Evolutionary conservation across 2,329 filamentous ascomycete genomes (phyloP).

Genomic region (Dactylellina cionopaga): DNA sequence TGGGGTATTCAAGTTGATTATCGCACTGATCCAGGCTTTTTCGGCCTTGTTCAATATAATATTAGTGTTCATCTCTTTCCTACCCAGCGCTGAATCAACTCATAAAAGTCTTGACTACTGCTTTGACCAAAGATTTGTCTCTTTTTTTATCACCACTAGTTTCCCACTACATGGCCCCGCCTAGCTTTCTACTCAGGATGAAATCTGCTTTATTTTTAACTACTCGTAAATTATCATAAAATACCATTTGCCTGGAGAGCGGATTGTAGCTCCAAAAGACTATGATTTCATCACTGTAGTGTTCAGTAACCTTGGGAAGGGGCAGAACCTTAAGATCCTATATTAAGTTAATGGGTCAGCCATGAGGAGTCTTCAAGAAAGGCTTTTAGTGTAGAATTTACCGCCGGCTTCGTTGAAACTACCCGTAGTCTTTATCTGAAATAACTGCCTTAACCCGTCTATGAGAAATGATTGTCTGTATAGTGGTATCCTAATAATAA

Average conservation of each 20-base stretch:
- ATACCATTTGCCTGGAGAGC: slow-evolving; percentile 73
- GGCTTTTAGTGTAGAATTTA: too few species aligned
- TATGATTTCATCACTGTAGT: slow-evolving; percentile 70
- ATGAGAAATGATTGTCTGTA: slow-evolving; percentile 94
- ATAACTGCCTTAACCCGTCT: too few species aligned
- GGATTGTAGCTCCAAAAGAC: slow-evolving; percentile 83
- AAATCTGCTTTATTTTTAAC: slow-evolving; percentile 76
- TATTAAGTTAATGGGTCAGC: too few species aligned
- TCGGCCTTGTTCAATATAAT: background rate
- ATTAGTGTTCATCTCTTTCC: slow-evolving; percentile 5
- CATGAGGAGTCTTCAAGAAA: too few species aligned
- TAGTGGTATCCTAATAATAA: slow-evolving; percentile 90
- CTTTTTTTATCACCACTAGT: slow-evolving; percentile 75
- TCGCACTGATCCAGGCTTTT: background rate
- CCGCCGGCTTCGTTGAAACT: too few species aligned
- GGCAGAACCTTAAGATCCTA: too few species aligned
- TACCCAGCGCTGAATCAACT: slow-evolving; percentile 11
- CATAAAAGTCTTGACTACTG: background rate
- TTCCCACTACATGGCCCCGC: slow-evolving; percentile 97
- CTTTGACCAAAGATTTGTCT: background rate
- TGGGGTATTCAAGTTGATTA: background rate
- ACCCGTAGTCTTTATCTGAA: too few species aligned
- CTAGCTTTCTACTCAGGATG: slow-evolving; percentile 73
- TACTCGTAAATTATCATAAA: slow-evolving; percentile 77
- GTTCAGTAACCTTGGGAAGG: too few species aligned